A percentile compares a stretch with the other conserved stretches of the same genome.
Evolutionary conservation across 768 basidiomycete species (phyloP).

Genomic region (Boletus vinaceobasis): DNA sequence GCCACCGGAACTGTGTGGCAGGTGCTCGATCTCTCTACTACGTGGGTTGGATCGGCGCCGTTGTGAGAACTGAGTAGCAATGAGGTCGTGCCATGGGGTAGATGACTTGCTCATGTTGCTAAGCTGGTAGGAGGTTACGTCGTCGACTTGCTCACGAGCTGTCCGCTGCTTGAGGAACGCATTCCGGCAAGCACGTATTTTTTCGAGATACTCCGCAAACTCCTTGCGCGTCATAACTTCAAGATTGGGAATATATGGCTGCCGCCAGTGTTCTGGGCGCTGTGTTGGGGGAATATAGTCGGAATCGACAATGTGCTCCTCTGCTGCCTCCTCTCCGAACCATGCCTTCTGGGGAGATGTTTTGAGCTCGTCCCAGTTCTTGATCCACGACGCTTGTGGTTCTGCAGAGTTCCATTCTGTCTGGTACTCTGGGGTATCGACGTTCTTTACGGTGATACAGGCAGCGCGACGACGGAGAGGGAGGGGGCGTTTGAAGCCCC

Average conservation of each 20-base stretch:
- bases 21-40: slow-evolving; percentile 48
- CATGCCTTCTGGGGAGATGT: slow-evolving; percentile 12
- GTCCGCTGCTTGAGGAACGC: slow-evolving; percentile 47
- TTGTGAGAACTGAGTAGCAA: slow-evolving; percentile 21
- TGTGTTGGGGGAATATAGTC: slow-evolving; percentile 22
- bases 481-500: slow-evolving; percentile 82
- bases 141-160: slow-evolving; percentile 13
- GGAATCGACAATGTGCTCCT: slow-evolving; percentile 24
- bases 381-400: slow-evolving; percentile 62
- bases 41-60: slow-evolving; percentile 22
- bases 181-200: slow-evolving; percentile 53
- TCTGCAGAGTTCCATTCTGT: slow-evolving; percentile 75
- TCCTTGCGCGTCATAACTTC: slow-evolving; percentile 55
- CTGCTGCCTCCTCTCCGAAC: slow-evolving; percentile 13
- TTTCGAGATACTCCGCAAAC: slow-evolving; percentile 59
- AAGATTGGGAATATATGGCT: slow-evolving; percentile 46
- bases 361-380: slow-evolving; percentile 59
- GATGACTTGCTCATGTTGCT: slow-evolving; percentile 16
- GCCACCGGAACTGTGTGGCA: slow-evolving; percentile 63
- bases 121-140: slow-evolving; percentile 28
- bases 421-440: slow-evolving; percentile 72
- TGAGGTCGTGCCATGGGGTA: slow-evolving; percentile 26
- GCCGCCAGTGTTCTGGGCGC: slow-evolving; percentile 19
- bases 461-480: slow-evolving; percentile 60
- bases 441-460: slow-evolving; percentile 60